These are phyloP conservation scores for Singerocomus inundabilis DNA, from an alignment of 1,284 basidiomycete species.

Conservation along the genomic window DNA sequence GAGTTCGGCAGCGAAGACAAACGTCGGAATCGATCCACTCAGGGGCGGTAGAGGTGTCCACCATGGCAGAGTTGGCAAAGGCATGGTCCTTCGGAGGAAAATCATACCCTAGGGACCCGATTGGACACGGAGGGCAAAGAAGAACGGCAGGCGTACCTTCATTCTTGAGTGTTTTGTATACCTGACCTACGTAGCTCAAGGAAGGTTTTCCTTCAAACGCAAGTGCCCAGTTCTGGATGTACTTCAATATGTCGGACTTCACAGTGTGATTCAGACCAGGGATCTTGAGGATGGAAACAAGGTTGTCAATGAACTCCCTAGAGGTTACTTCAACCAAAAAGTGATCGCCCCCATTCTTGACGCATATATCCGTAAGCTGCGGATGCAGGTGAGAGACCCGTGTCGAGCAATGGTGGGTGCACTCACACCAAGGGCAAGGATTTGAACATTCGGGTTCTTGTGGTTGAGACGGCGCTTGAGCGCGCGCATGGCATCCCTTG, in stretches of 20 bases:
- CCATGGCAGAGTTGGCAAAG: conserved; percentile 74
- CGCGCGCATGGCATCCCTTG: conserved; percentile 86
- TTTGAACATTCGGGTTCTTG: conserved; percentile 95
- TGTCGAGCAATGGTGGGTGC: background rate
- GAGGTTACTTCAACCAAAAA: conserved; percentile 85
- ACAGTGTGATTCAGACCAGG: conserved; percentile 79
- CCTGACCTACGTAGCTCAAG: conserved; percentile 75
- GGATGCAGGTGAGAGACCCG: conserved; percentile 10
- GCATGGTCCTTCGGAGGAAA: conserved; percentile 82
- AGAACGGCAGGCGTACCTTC: conserved; percentile 54
- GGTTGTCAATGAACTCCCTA: conserved; percentile 91
- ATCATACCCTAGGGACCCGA: conserved; percentile 55
- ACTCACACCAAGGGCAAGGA: conserved; percentile 81
- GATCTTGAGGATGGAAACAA: conserved; percentile 78
- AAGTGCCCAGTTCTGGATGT: conserved; percentile 91
- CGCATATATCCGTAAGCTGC: conserved; percentile 87
- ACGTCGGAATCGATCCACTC: conserved; percentile 97
- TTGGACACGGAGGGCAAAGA: background rate
- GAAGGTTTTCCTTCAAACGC: conserved; percentile 82
- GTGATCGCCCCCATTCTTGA: conserved; percentile 97
- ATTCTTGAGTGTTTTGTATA: conserved; percentile 74
- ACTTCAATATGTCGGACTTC: conserved; percentile 74
- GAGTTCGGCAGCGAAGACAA: conserved; percentile 88
- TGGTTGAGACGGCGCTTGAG: conserved; percentile 87
- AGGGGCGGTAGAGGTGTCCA: conserved; percentile 85